Percentiles rank a stretch among this genome's conserved stretches.
These are phyloP conservation scores for Coffea eugenioides DNA, from an alignment of 257 asterid genomes.

Conservation along the genomic window DNA sequence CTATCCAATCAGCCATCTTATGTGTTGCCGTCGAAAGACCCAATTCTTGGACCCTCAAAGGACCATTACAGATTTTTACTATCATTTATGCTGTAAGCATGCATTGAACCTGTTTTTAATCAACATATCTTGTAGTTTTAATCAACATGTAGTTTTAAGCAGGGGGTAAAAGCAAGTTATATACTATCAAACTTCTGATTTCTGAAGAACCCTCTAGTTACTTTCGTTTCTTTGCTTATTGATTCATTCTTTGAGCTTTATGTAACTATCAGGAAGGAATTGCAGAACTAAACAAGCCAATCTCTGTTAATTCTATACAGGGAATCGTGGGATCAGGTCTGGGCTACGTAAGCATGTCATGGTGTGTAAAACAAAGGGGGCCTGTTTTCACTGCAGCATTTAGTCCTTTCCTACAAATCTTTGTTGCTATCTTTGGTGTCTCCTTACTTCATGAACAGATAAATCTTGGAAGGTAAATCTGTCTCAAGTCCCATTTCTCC, in stretches of 20 bases:
- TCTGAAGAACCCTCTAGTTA: not conserved
- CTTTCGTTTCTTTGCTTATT: not conserved
- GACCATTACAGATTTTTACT: slow-evolving; percentile 45
- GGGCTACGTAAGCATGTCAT: slow-evolving; percentile 57
- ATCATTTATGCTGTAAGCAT: slow-evolving; percentile 53
- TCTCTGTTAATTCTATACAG: slow-evolving; percentile 26
- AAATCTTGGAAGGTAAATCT: slow-evolving; percentile 62
- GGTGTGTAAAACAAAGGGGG: slow-evolving; percentile 72
- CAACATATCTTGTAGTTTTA: not conserved
- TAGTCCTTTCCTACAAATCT: slow-evolving; percentile 69
- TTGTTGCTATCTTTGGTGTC: slow-evolving; percentile 67
- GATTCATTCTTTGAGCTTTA: not conserved
- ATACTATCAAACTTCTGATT: not conserved
- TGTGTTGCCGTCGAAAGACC: slow-evolving; percentile 43
- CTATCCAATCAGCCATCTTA: slow-evolving; percentile 51
- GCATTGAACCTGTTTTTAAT: not conserved
- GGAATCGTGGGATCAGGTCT: slow-evolving; percentile 77
- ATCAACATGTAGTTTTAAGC: too few species aligned
- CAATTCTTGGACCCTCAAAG: slow-evolving; percentile 50
- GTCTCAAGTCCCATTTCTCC: not conserved
- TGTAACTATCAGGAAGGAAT: not conserved
- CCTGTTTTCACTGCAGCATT: slow-evolving; percentile 82
- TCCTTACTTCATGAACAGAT: slow-evolving; percentile 56
- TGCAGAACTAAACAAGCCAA: not conserved
- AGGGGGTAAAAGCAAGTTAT: not conserved